Base-by-base conservation (phyloP, 495 filamentous ascomycete species). In the Bryoglossum gracile region DNA sequence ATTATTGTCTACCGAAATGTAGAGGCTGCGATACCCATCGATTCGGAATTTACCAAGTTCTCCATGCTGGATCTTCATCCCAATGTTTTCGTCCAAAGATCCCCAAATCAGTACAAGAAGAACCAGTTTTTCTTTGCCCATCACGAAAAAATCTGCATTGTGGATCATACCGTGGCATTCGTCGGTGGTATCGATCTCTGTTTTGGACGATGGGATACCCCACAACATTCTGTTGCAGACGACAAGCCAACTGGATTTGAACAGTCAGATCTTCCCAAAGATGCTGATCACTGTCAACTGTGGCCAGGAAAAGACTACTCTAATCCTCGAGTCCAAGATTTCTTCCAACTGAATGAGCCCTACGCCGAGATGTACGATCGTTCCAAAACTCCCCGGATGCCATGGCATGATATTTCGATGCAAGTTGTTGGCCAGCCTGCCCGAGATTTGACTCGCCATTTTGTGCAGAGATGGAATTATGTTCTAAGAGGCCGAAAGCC, bases 121-220 rank as follows among this genome's bases (percentile, higher is more conserved):
- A 95, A 95, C 51, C 94, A 94, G n/a, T 99, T 99, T 68, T 99
- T 97, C 70, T 99, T 92, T 77, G 92, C 92, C 19, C 92, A 99
- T 61, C 92, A 99, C 63, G 92, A 99, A 64, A 99, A 99, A 61
- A 75, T 99, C 9, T 87, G 87, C 56, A 81, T 99, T 38, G 85
- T 99, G 23, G 92, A 99, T 62, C 91, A 99, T 62, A 92, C 89
- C 30, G 76, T 99, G 39, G 92, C 92, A 23, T 99, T 99, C 59
- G 81, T 96, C 36, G 92, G 92, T 43, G 92, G 92, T 11, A 89
- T 99, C 49, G 92, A 99, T 73, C 74, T 99, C 14, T 99, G 92
- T 66, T 97, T 97, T 63, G 92, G 92, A 11, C 77, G 92, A 40
- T 99, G 92, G 92, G 92, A 99, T 64, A 94, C 88, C 24, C 89